Evolutionary conservation across 345 rosid genomes (phyloP).

Genomic region (Syzygium aromaticum): DNA sequence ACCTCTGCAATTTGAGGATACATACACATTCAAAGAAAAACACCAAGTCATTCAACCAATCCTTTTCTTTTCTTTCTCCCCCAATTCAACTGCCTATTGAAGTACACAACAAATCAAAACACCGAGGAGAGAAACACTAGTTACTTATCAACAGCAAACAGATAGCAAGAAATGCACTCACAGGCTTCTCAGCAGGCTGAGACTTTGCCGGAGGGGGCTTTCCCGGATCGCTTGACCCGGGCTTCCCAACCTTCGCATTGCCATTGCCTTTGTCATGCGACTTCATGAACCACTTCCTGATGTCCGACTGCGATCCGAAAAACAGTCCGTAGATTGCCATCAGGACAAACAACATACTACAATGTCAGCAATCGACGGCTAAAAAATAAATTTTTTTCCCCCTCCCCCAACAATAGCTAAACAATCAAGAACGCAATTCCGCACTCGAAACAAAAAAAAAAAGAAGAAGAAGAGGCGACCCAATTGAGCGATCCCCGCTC

Average conservation of each 20-base stretch:
- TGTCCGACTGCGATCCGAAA: constrained; percentile 65
- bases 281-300: constrained; percentile 97
- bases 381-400: accelerated
- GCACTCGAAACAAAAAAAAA: neutral
- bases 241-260: constrained; percentile 23
- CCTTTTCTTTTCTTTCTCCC: neutral
- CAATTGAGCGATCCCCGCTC: neutral
- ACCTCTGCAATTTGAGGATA: neutral
- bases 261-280: constrained; percentile 70
- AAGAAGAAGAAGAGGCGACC: neutral
- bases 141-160: neutral
- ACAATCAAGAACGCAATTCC: neutral
- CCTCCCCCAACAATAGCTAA: neutral
- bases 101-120: neutral
- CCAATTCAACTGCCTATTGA: neutral
- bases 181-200: constrained; percentile 25
- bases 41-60: neutral
- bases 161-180: constrained; percentile 13
- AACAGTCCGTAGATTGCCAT: neutral
- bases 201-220: constrained; percentile 6
- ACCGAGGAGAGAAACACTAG: neutral
- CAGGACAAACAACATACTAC: neutral
- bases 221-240: constrained; percentile 26
- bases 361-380: neutral
- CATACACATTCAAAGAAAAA: neutral